These are phyloP conservation scores for Trichoderma sp. DNA, from an alignment of 2,329 filamentous ascomycete genomes.

Conservation along the genomic window DNA sequence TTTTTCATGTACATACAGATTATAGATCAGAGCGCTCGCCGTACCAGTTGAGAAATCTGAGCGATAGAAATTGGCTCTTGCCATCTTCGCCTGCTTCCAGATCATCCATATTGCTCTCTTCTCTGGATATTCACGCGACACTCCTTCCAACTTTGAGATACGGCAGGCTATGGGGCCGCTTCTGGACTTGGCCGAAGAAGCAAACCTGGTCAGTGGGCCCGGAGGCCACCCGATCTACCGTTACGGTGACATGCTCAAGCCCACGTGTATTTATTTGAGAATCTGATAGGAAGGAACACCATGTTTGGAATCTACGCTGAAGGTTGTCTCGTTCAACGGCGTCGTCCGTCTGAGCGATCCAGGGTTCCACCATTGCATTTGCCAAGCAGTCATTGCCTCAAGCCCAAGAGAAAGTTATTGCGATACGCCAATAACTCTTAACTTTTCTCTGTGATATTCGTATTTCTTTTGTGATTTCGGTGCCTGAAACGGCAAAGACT, in stretches of 20 bases:
- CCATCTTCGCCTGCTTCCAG: neutral
- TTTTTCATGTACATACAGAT: neutral
- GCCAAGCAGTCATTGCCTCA: neutral
- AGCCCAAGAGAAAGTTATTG: neutral
- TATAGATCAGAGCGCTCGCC: neutral
- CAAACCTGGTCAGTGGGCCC: neutral
- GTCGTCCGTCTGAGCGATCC: conserved; percentile 12
- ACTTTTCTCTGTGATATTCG: neutral
- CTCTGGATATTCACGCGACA: conserved; percentile 8
- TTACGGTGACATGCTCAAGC: neutral
- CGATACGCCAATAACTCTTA: neutral
- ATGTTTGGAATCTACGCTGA: neutral
- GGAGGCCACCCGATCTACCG: conserved; percentile 4
- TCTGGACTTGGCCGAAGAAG: conserved; percentile 22
- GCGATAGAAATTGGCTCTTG: neutral
- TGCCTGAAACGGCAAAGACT: conserved; percentile 20
- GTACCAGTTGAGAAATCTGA: neutral
- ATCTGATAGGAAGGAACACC: conserved; percentile 22
- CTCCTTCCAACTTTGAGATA: neutral
- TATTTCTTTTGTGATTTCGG: conserved; percentile 6
- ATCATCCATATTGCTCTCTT: neutral
- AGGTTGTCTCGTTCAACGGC: neutral
- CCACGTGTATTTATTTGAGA: conserved; percentile 20
- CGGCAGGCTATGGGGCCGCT: neutral
- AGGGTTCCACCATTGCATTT: neutral